These are phyloP conservation scores for Sophora flavescens DNA, from an alignment of 306 rosid genomes.

Conservation along the genomic window DNA sequence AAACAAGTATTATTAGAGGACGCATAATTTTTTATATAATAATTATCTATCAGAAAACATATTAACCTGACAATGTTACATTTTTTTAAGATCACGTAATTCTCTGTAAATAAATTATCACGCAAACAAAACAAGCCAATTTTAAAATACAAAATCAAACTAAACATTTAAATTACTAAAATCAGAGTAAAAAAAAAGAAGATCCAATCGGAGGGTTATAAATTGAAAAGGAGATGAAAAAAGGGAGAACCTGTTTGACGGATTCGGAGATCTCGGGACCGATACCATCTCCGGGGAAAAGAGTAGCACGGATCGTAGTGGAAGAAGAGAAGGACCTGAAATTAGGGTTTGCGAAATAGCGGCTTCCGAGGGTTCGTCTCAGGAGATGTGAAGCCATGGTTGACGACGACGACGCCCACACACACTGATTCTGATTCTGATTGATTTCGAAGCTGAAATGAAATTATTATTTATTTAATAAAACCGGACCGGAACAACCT, in stretches of 20 bases:
- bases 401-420: background rate
- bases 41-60: background rate
- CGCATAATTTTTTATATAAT: background rate
- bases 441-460: background rate
- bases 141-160: background rate
- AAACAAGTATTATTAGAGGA: background rate
- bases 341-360: slow-evolving; percentile 51
- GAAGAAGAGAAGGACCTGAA: slow-evolving; percentile 65
- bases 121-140: background rate
- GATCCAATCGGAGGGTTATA: background rate
- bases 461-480: background rate
- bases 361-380: slow-evolving; percentile 74
- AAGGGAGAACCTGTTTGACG: slow-evolving; percentile 74
- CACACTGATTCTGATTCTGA: slow-evolving; percentile 12
- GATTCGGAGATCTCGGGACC: slow-evolving; percentile 98
- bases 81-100: background rate
- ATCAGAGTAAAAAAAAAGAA: background rate
- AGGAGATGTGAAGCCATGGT: slow-evolving; percentile 79
- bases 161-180: no score
- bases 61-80: background rate
- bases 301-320: slow-evolving; percentile 86
- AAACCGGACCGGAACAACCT: no score
- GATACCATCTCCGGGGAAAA: slow-evolving; percentile 97
- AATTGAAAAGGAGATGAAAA: background rate
- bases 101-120: background rate